A percentile compares a stretch with the other conserved stretches of the same genome.
Evolutionary conservation across 192 early-diverging fungal species (phyloP).

Genomic region (Jimgerdemannia lactiflua): DNA sequence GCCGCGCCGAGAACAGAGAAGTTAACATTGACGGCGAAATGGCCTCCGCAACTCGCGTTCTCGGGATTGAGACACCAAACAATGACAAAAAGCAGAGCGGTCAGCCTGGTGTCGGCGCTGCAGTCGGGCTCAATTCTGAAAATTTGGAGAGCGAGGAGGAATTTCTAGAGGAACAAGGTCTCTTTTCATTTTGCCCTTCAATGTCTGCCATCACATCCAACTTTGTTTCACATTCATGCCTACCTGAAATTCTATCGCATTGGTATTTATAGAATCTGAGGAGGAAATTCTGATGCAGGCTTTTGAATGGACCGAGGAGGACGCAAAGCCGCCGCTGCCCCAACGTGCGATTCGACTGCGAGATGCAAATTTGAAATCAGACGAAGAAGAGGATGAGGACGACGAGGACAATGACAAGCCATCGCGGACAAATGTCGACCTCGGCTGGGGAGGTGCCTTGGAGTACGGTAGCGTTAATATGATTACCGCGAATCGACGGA

Average conservation of each 20-base stretch:
- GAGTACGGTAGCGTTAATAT: not conserved
- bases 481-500: not conserved
- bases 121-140: not conserved
- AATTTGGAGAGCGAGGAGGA: conserved; percentile 4
- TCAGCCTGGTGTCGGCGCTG: not conserved
- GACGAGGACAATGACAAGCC: not conserved
- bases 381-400: not conserved
- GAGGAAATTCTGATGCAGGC: conserved; percentile 36
- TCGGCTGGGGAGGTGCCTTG: not conserved
- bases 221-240: too few relatives aligned
- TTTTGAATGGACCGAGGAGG: conserved; percentile 39
- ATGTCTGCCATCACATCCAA: too few relatives aligned
- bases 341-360: not conserved
- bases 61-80: not conserved
- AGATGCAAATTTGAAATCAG: not conserved
- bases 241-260: too few relatives aligned
- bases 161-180: conserved; percentile 18
- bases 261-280: conserved; percentile 15
- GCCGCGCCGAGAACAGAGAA: not conserved
- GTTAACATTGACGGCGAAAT: not conserved
- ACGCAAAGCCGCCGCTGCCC: conserved; percentile 7
- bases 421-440: not conserved
- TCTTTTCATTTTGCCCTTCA: too few relatives aligned
- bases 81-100: not conserved
- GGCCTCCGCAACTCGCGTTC: not conserved